These are phyloP conservation scores for Spathaspora passalidarum DNA, from an alignment of 805 yeast genomes.

Conservation along the genomic window DNA sequence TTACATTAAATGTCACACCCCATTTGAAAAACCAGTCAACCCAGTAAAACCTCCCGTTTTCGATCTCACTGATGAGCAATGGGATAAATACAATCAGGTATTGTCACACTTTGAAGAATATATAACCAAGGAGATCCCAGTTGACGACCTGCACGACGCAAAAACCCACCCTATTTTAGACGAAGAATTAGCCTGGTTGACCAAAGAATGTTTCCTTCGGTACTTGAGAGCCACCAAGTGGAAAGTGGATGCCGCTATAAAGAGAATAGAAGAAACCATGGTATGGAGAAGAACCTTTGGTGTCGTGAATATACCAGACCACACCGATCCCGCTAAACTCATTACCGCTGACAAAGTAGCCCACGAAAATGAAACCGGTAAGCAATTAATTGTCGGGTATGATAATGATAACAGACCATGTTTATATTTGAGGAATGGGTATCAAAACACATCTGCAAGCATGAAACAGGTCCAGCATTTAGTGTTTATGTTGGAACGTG, in stretches of 20 bases:
- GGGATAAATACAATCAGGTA: slow-evolving; percentile 28
- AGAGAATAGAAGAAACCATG: slow-evolving; percentile 45
- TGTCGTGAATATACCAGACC: slow-evolving; percentile 27
- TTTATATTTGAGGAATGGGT: slow-evolving; percentile 50
- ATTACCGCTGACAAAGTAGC: slow-evolving; percentile 42
- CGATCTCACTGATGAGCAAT: slow-evolving; percentile 28
- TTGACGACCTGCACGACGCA: slow-evolving; percentile 22
- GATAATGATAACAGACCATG: slow-evolving; percentile 54
- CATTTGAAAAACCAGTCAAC: slow-evolving; percentile 38
- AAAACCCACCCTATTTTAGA: slow-evolving; percentile 23
- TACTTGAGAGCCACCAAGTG: slow-evolving; percentile 53
- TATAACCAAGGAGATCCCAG: slow-evolving; percentile 24
- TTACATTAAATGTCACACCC: slow-evolving; percentile 33
- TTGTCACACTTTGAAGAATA: slow-evolving; percentile 27
- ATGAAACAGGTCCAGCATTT: slow-evolving; percentile 54
- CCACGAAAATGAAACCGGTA: slow-evolving; percentile 51
- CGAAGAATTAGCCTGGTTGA: slow-evolving; percentile 43
- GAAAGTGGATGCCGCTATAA: slow-evolving; percentile 42
- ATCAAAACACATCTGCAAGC: slow-evolving; percentile 52
- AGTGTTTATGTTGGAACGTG: slow-evolving; percentile 55
- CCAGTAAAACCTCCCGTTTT: slow-evolving; percentile 29
- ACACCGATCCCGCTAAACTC: slow-evolving; percentile 25
- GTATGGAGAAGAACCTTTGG: slow-evolving; percentile 58
- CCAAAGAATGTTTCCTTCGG: slow-evolving; percentile 51
- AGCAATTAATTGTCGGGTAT: slow-evolving; percentile 51